Conservation (phyloP, 2,329 filamentous ascomycete genomes). For the Penicillium psychrosexuale region DNA sequence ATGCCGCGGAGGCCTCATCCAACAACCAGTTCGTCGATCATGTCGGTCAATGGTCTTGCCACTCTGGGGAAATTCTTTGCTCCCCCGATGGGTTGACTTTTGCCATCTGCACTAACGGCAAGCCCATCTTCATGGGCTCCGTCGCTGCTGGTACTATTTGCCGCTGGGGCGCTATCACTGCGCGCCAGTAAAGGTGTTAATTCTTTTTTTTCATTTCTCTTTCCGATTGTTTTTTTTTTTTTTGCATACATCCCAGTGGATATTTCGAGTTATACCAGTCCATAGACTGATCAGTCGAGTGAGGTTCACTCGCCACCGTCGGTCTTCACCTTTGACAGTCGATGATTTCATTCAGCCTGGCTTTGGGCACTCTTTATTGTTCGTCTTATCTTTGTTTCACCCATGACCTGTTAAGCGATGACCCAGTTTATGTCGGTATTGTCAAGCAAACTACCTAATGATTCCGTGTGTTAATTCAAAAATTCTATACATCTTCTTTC, state of each 20-base stretch:
- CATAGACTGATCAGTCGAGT: not conserved
- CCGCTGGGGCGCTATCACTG: conserved; percentile 24
- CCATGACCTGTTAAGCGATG: conserved; percentile 3
- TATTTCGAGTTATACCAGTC: not conserved
- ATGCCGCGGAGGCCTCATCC: conserved; percentile 20
- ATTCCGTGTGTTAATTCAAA: not conserved
- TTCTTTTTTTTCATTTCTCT: not conserved
- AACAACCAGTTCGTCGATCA: conserved; percentile 18
- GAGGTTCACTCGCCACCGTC: not conserved
- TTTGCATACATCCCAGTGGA: not conserved
- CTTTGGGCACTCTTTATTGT: not conserved
- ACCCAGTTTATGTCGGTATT: conserved; percentile 11
- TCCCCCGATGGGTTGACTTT: conserved; percentile 31
- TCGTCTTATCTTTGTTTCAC: not conserved
- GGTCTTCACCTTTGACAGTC: not conserved
- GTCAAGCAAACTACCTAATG: conserved; percentile 10
- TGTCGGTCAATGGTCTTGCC: conserved; percentile 19
- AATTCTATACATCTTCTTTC: not conserved
- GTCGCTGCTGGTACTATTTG: conserved; percentile 40
- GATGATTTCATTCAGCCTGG: not conserved
- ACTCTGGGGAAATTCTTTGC: conserved; percentile 34
- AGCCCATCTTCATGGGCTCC: conserved; percentile 35
- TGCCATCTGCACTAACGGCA: conserved; percentile 34
- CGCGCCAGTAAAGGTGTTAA: not conserved
- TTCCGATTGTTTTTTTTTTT: not conserved